Base-by-base conservation (phyloP, 257 asterid genomes). In the Jaltomata sinuosa region DNA sequence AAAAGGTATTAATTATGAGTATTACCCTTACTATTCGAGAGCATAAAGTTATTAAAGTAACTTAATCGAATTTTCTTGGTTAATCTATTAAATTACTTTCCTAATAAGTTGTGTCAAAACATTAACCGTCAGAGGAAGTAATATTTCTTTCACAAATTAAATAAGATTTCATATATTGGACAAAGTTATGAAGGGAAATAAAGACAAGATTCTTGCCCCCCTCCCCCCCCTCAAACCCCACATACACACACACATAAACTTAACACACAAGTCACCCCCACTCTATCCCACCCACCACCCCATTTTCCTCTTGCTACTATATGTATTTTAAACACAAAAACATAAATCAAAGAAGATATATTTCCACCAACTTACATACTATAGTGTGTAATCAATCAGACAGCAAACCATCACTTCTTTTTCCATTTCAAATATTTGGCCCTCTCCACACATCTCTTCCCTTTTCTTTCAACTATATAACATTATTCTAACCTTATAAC, bases 211-310 rank as follows among this genome's bases (percentile, higher is more conserved):
- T 8, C 29, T 55, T 53, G 25, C 59, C 59, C 59, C 22, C 57
- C n/a, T n/a, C n/a, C n/a, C n/a, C n/a, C n/a, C n/a, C n/a, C n/a
- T n/a, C n/a, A n/a, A n/a, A n/a, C n/a, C n/a, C n/a, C n/a, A n/a
- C n/a, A n/a, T n/a, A n/a, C 22, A 52, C 22, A 53, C 59, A 53
- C 11, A 53, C 0, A 53, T 10, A 85, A 67, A 52, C 93, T 89
- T 92, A 87, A 88, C 89, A 91, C 92, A 92, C 92, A 90, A 92
- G 94, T 84, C 86, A 89, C 88, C 92, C 72, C 77, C 59, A 29
- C 29, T 27, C 59, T 79, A 79, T 79, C 42, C 52, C 83, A 62
- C 5, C 84, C 71, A 38, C 68, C 53, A 40, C 52, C 14, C 38
- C 38, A 47, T 8, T 5, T 42, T 47, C 31, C 83, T 57, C 45